Evolutionary conservation across 768 basidiomycete genomes (phyloP), one percentile per base, ranked within the genome.

Genomic region (Agaricus bisporus): DNA sequence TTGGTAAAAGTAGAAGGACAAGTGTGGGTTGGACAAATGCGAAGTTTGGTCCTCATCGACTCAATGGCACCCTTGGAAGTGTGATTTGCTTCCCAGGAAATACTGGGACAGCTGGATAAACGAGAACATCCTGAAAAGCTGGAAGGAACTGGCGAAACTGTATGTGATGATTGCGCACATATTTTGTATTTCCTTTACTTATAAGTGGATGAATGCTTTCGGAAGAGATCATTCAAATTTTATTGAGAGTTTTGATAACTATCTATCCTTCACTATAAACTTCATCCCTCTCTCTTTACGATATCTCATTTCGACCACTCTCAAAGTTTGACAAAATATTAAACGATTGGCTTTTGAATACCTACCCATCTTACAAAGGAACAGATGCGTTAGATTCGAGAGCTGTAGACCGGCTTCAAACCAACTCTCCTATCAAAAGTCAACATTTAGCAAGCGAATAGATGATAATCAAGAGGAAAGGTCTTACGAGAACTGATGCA

Each of bases 71-170:
- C 90, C 48, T 75, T 95, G 57, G 22, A 4, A 22, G 22, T 22
- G 22, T 22, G 4, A 22, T n/a, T 65, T 82, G 50, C 26, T 9
- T 10, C 48, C 17, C 63, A 95, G 92, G 92, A 95, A 74, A 80
- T 88, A 48, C 78, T 99, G 42, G 83, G 82, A 48, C 94, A 95
- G 63, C 72, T 98, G 54, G 91, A 95, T 54, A 86, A 88, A 58
- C 76, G 86, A 50, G 95, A 98, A 63, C 78, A 93, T 25, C 76
- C 91, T 50, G 84, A 90, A 55, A 95, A 94, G 66, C 73, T 99
- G 41, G 87, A 93, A 68, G 91, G 95, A 70, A 98, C 95, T 4
- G 98, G 91, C 70, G 83, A 88, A 61, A 85, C 75, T 56, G 92
- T 98, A 11, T 73, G 75, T 41, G 84, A 91, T 42, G 93, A 94